Conservation (phyloP, 75 land plant species). For the Cupressus sempervirens region DNA sequence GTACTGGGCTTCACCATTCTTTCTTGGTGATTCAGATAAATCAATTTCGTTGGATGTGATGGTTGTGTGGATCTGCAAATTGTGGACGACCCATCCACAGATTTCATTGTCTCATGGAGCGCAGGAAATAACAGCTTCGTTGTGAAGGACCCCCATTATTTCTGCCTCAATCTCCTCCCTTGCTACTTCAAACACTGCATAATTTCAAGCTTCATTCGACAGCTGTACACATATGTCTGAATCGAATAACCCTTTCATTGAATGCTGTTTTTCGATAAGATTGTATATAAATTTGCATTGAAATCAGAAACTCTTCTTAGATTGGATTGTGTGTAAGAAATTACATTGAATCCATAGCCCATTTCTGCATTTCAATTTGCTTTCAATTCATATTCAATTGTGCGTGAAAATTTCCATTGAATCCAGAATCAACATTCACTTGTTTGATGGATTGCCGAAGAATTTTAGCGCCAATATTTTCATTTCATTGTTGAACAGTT, state of each 20-base stretch:
- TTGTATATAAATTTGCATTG: too few relatives aligned
- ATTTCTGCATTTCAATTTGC: too few relatives aligned
- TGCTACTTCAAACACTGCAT: conserved; percentile 23
- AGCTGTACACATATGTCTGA: conserved; percentile 26
- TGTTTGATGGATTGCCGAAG: too few relatives aligned
- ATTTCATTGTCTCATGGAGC: conserved; percentile 19
- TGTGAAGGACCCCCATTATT: conserved; percentile 15
- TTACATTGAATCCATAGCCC: too few relatives aligned
- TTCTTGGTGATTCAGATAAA: neutral
- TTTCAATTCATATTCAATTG: too few relatives aligned
- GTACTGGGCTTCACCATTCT: neutral
- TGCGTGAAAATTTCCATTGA: too few relatives aligned
- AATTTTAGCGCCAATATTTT: too few relatives aligned
- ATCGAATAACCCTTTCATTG: neutral
- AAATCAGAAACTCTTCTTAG: too few relatives aligned
- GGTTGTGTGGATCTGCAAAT: neutral
- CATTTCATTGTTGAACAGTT: too few relatives aligned
- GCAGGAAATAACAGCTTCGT: conserved; percentile 11
- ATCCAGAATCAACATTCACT: too few relatives aligned
- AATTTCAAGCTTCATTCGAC: conserved; percentile 26
- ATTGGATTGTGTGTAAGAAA: too few relatives aligned
- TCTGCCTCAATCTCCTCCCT: conserved; percentile 12
- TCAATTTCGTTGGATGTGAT: neutral
- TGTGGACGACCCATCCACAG: conserved; percentile 22
- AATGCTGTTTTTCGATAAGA: too few relatives aligned